Conservation (phyloP, 306 rosid species). For the Lablab purpureus region DNA sequence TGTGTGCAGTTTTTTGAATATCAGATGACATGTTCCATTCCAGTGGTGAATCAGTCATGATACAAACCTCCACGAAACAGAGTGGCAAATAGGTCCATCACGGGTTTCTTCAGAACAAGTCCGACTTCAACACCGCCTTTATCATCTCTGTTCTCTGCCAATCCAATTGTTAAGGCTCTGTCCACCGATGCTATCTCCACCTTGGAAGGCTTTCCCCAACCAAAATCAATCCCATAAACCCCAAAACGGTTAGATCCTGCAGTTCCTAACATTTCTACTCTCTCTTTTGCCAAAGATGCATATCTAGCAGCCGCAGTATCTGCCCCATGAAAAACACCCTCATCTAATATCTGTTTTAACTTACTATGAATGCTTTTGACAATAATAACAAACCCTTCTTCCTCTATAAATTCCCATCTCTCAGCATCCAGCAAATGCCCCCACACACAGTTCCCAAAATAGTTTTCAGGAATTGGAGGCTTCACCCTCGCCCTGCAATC, state of each 20-base stretch:
- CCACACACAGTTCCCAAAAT: conserved; percentile 45
- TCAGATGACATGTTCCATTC: not conserved
- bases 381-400: conserved; percentile 22
- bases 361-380: conserved; percentile 19
- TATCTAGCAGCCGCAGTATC: not conserved
- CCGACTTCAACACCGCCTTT: conserved; percentile 47
- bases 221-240: conserved; percentile 55
- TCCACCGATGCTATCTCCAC: conserved; percentile 52
- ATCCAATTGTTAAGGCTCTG: conserved; percentile 26
- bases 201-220: conserved; percentile 60
- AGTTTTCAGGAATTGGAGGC: conserved; percentile 41
- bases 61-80: not conserved
- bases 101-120: conserved; percentile 30
- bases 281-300: not conserved
- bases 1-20: too few species aligned
- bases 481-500: conserved; percentile 41
- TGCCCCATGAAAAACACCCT: conserved; percentile 23
- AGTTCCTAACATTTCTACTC: conserved; percentile 7
- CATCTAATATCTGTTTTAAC: not conserved
- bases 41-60: not conserved
- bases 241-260: conserved; percentile 58
- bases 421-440: not conserved
- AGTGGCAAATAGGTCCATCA: conserved; percentile 24
- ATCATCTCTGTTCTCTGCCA: conserved; percentile 44
- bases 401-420: not conserved